phyloP scores from a whole-genome alignment of 805 yeast genomes.

The Lachancea kluyveri region DNA sequence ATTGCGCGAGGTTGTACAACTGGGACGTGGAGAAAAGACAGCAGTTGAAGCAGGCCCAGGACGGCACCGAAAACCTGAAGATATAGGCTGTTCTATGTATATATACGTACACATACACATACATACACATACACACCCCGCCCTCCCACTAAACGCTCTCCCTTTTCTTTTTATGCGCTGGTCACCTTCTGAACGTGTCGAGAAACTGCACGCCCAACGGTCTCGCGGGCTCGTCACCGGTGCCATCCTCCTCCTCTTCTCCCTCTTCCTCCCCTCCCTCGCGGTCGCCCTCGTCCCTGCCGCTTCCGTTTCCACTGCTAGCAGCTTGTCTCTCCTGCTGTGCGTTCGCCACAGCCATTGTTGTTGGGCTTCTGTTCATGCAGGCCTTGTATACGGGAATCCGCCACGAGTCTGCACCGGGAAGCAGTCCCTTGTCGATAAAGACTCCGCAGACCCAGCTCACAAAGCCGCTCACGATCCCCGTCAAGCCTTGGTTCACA shows the following conservation, averaged over 20 bases:
- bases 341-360: too few species aligned
- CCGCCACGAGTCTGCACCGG: conserved; percentile 31
- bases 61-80: conserved; percentile 6
- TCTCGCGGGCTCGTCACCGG: conserved; percentile 55
- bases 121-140: too few species aligned
- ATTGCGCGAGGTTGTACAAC: conserved; percentile 85
- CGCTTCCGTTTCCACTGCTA: conserved; percentile 1
- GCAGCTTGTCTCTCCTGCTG: conserved; percentile 1
- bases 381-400: conserved; percentile 7
- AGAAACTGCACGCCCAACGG: conserved; percentile 56
- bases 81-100: too few species aligned
- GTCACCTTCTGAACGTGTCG: conserved; percentile 48
- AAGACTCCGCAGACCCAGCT: conserved; percentile 42
- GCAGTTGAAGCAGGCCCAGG: conserved; percentile 33
- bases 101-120: too few species aligned
- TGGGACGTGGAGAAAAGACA: conserved; percentile 80
- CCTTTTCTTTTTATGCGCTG: too few species aligned
- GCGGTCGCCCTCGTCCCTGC: conserved; percentile 9
- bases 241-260: conserved; percentile 27
- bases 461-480: conserved; percentile 34
- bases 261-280: conserved; percentile 29
- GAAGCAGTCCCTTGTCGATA: conserved; percentile 37
- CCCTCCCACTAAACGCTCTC: too few species aligned
- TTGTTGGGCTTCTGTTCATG: conserved; percentile 5
- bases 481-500: conserved; percentile 38